These are phyloP conservation scores for Spathaspora gorwiae DNA, from an alignment of 805 yeast genomes.

Conservation along the genomic window DNA sequence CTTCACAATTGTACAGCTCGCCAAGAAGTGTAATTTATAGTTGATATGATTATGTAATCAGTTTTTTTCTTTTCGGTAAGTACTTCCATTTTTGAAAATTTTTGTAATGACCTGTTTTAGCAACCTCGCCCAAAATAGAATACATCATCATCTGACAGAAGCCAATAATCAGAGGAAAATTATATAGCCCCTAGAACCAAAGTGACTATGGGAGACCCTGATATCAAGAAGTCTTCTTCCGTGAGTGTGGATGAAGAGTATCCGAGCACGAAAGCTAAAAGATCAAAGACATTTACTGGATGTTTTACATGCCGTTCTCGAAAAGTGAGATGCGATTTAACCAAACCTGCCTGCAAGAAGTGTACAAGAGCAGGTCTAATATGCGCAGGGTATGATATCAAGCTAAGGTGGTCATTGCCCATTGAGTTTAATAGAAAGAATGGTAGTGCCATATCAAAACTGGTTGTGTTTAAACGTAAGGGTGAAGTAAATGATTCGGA, in stretches of 20 bases:
- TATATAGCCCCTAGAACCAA: too few relatives aligned
- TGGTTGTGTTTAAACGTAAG: constrained; percentile 24
- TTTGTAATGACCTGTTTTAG: neutral
- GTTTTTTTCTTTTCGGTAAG: neutral
- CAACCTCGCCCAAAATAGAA: too few relatives aligned
- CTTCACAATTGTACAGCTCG: too few relatives aligned
- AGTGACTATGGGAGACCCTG: neutral
- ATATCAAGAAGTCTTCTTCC: neutral
- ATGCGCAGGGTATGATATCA: constrained; percentile 83
- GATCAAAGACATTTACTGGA: constrained; percentile 73
- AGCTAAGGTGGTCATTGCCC: constrained; percentile 72
- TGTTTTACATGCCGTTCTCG: constrained; percentile 84
- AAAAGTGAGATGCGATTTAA: constrained; percentile 75
- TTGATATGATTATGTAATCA: neutral
- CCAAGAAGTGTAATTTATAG: too few relatives aligned
- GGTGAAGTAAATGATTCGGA: constrained; percentile 9
- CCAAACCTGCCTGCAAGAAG: constrained; percentile 64
- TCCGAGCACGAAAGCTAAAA: constrained; percentile 8
- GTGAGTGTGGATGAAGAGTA: neutral
- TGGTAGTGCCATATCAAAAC: constrained; percentile 24
- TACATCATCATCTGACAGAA: too few relatives aligned
- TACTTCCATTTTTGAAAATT: neutral
- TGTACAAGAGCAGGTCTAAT: constrained; percentile 62
- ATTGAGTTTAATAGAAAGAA: constrained; percentile 22
- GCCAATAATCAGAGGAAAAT: too few relatives aligned